Conservation (phyloP, 2,329 filamentous ascomycete species). For the Pezicula neosporulosa region DNA sequence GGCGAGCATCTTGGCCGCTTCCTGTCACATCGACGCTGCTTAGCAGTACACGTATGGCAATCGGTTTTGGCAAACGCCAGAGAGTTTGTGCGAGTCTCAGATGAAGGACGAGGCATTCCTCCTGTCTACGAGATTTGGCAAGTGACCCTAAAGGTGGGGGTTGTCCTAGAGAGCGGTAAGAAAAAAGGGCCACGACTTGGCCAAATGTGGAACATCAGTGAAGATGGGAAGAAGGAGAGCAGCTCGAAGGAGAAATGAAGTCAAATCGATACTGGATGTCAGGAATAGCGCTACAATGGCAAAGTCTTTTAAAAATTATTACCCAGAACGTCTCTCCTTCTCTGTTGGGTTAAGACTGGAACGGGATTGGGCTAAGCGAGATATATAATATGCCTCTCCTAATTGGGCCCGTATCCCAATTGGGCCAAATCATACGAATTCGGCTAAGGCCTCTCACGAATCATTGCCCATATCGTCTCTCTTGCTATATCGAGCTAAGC, state of each 20-base stretch:
- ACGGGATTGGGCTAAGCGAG: no score
- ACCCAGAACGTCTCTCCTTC: no score
- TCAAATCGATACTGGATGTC: neutral
- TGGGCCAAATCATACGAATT: no score
- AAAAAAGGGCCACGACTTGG: neutral
- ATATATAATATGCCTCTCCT: no score
- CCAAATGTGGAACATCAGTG: neutral
- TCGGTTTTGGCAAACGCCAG: conserved; percentile 1
- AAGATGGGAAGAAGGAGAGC: neutral
- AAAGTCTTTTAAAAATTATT: neutral
- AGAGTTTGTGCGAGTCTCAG: neutral
- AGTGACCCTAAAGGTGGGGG: neutral
- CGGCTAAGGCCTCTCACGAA: no score
- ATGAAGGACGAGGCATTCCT: neutral
- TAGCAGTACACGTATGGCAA: conserved; percentile 1
- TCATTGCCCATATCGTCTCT: no score
- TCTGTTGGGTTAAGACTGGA: no score
- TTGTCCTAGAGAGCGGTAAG: neutral
- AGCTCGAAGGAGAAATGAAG: neutral
- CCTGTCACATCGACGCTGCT: neutral
- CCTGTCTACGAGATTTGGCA: neutral
- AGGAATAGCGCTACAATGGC: neutral
- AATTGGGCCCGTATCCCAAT: no score
- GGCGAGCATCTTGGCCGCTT: neutral
- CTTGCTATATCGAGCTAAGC: neutral